phyloP scores from a whole-genome alignment of 805 yeast genomes.

The Schizosaccharomyces lindneri region DNA sequence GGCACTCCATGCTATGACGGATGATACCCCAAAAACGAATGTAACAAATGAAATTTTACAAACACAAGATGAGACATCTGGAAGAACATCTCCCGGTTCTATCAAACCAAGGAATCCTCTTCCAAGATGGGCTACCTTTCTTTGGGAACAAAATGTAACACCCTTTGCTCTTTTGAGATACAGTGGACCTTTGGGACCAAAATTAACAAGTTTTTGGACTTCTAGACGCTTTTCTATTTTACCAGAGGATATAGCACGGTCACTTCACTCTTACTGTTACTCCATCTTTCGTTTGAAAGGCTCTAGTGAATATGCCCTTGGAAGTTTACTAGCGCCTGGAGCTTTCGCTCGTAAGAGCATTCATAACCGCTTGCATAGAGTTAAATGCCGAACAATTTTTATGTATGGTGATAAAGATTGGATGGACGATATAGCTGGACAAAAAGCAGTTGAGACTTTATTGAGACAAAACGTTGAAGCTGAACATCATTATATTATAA shows the following conservation, averaged over 20 bases:
- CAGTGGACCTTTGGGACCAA: constrained; percentile 63
- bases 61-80: constrained; percentile 5
- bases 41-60: constrained; percentile 5
- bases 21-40: background rate
- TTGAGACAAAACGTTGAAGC: constrained; percentile 10
- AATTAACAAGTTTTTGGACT: constrained; percentile 74
- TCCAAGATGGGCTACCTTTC: constrained; percentile 51
- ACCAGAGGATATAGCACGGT: constrained; percentile 19
- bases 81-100: constrained; percentile 4
- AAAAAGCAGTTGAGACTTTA: constrained; percentile 12
- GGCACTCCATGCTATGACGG: constrained; percentile 4
- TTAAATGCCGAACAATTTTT: constrained; percentile 50
- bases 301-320: constrained; percentile 79
- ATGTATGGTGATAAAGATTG: constrained; percentile 60
- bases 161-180: constrained; percentile 64
- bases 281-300: constrained; percentile 68
- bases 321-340: constrained; percentile 68
- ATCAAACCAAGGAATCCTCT: constrained; percentile 18
- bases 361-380: constrained; percentile 22
- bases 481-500: constrained; percentile 16
- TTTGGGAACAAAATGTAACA: constrained; percentile 72
- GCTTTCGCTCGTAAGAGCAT: constrained; percentile 69
- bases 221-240: constrained; percentile 50
- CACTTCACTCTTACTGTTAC: constrained; percentile 58
- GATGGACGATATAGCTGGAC: constrained; percentile 28